Percentiles rank a stretch among this genome's conserved stretches.
Evolutionary conservation across 805 yeast species (phyloP).

Genomic region (Metschnikowia sp.): DNA sequence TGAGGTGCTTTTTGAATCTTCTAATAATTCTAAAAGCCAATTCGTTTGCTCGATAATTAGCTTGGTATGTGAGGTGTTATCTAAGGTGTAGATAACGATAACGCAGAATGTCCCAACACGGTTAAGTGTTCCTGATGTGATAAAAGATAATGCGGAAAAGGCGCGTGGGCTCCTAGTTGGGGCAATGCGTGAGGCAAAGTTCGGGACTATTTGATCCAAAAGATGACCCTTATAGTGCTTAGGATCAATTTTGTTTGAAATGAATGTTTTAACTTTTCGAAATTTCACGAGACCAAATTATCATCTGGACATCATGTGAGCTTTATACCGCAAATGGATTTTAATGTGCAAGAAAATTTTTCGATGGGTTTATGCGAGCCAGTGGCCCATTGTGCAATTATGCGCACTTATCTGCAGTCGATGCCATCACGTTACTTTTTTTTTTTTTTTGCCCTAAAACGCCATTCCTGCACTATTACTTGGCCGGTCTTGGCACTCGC

Average conservation of each 20-base stretch:
- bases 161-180: conserved; percentile 3
- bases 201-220: not conserved
- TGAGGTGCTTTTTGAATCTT: not conserved
- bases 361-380: conserved; percentile 3
- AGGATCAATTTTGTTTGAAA: no score
- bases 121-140: not conserved
- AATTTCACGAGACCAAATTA: not conserved
- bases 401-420: not conserved
- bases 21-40: not conserved
- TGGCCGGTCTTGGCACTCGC: conserved; percentile 3
- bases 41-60: no score
- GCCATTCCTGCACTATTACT: not conserved
- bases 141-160: conserved; percentile 1
- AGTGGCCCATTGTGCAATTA: not conserved
- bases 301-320: conserved; percentile 1
- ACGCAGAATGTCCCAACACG: not conserved
- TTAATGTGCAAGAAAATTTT: conserved; percentile 2
- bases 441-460: not conserved
- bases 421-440: not conserved
- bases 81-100: not conserved
- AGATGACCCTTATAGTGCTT: no score
- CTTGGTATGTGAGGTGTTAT: no score
- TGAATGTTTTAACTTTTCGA: no score
- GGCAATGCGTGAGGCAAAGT: not conserved
- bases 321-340: conserved; percentile 3